These are phyloP conservation scores for Leccinum sublutescens DNA, from an alignment of 768 basidiomycete species.

Conservation along the genomic window DNA sequence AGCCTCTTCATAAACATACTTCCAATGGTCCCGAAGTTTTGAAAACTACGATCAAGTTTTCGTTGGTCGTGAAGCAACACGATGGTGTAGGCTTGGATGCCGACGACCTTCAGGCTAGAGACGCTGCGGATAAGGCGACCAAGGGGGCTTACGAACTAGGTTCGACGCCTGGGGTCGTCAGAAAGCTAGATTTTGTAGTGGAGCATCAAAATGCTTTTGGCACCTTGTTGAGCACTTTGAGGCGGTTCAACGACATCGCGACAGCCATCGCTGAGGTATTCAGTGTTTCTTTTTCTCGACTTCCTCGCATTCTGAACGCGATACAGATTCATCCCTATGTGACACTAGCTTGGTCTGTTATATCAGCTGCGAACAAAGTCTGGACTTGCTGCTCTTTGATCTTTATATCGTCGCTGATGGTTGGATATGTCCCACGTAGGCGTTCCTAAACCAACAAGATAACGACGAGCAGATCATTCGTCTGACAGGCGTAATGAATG, in stretches of 20 bases:
- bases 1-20: background rate
- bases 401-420: background rate
- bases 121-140: background rate
- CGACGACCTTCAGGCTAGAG: background rate
- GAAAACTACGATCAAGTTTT: background rate
- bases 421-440: background rate
- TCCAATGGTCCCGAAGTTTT: background rate
- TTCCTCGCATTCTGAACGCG: background rate
- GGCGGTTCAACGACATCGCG: background rate
- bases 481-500: background rate
- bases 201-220: background rate
- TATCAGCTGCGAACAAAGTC: background rate
- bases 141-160: background rate
- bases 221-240: background rate
- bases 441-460: background rate
- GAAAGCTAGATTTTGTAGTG: background rate
- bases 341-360: background rate
- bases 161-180: background rate
- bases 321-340: constrained; percentile 5
- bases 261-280: background rate
- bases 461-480: background rate
- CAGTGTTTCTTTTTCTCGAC: too few relatives aligned
- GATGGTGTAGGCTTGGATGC: background rate
- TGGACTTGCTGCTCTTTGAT: background rate
- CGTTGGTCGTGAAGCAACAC: background rate